A percentile compares a stretch with the other conserved stretches of the same genome.
phyloP scores from a whole-genome alignment of 306 rosid genomes.

The Vigna reflexopilosa region DNA sequence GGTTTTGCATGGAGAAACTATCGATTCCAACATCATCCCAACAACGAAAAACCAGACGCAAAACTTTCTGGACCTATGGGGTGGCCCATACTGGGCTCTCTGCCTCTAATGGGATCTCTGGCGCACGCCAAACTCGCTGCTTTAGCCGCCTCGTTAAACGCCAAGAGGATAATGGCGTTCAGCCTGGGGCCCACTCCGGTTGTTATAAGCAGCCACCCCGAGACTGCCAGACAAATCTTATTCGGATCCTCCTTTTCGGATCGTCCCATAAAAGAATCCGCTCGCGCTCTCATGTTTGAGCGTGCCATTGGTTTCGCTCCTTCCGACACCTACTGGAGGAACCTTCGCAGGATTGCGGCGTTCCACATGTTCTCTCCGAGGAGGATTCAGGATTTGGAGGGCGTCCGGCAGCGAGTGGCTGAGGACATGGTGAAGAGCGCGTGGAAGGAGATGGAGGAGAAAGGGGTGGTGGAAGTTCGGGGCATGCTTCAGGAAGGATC shows the following conservation, averaged over 20 bases:
- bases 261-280: slow-evolving; percentile 82
- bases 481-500: slow-evolving; percentile 72
- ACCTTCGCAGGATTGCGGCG: slow-evolving; percentile 69
- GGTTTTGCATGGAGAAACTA: slow-evolving; percentile 87
- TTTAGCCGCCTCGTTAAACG: slow-evolving; percentile 53
- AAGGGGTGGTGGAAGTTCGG: slow-evolving; percentile 62
- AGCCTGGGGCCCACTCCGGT: slow-evolving; percentile 74
- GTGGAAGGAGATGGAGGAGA: slow-evolving; percentile 52
- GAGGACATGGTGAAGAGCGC: slow-evolving; percentile 56
- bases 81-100: slow-evolving; percentile 76
- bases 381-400: slow-evolving; percentile 63
- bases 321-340: slow-evolving; percentile 74
- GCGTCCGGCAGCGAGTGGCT: slow-evolving; percentile 52
- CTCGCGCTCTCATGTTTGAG: slow-evolving; percentile 79
- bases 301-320: slow-evolving; percentile 96
- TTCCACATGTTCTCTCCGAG: slow-evolving; percentile 78
- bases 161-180: slow-evolving; percentile 75
- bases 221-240: slow-evolving; percentile 78
- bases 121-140: slow-evolving; percentile 73
- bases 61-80: slow-evolving; percentile 67
- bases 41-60: neutral
- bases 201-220: slow-evolving; percentile 84
- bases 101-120: slow-evolving; percentile 67
- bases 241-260: slow-evolving; percentile 68
- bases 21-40: neutral